Evolutionary conservation across 2,329 filamentous ascomycete genomes (phyloP), one percentile per base, ranked within the genome.

Genomic region (Raffaelea ambrosiae): DNA sequence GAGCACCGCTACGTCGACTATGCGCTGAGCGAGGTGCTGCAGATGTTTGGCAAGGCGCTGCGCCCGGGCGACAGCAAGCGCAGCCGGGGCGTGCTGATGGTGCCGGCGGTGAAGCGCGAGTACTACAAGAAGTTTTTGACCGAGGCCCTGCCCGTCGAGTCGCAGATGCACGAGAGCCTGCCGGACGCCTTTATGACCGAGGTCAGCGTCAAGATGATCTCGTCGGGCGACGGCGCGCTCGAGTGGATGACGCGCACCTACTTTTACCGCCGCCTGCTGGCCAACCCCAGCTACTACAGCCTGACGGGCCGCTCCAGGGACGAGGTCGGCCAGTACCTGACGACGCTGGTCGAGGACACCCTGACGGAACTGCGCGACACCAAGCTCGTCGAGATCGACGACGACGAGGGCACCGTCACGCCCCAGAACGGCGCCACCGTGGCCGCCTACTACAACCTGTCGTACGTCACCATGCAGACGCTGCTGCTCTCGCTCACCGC

Each of bases 41-140:
- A 98, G 61, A 98, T 98, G 91, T 95, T 97, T 58, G 93, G 93
- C 57, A 95, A 93, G 66, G 87, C 93, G 35, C 82, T 90, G 47
- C 81, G 86, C 38, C 81, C 88, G 2, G 78, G 84, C 60, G 89
- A 95, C n/a, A n/a, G 58, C 88, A 86, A 49, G 78, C 88, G 84
- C 49, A 85, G 86, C 41, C 88, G 87, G 52, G 94, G 91, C 56
- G 88, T 98, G n/a, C 74, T 98, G 40, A 97, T 98, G 93, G 81
- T 96, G 11, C 89, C 91, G 3, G 83, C 86, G 18, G 88, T 94
- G 43, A 96, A 95, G 74, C 83, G 93, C 35, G 90, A 96, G 53
- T 98, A 95, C 67, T 98, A 97, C 77, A 94, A 93, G 70, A 98
- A 98, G 68, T 98, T 98, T 72, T 70, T 98, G 55, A 91, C 93